Percentiles rank a stretch among this genome's conserved stretches.
phyloP scores from a whole-genome alignment of 345 rosid genomes.

The Populus deltoides region DNA sequence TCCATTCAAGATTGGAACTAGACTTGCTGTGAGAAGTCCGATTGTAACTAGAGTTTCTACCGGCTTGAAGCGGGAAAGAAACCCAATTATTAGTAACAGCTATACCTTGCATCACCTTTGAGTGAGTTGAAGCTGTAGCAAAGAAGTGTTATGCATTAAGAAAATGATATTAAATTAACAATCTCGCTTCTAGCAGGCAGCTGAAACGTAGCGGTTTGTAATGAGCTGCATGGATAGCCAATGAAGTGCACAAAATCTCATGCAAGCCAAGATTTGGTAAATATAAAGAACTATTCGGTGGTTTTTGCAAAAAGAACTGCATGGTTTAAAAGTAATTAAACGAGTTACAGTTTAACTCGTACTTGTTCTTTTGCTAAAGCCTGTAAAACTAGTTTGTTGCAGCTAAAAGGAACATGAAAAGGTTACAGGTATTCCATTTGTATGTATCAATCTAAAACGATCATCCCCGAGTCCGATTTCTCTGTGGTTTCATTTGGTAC shows the following conservation, averaged over 20 bases:
- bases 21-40: background rate
- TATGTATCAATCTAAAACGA: slow-evolving; percentile 33
- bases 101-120: background rate
- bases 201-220: background rate
- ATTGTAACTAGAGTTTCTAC: background rate
- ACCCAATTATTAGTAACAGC: background rate
- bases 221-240: background rate
- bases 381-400: slow-evolving; percentile 4
- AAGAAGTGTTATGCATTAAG: background rate
- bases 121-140: background rate
- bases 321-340: background rate
- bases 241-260: background rate
- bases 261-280: background rate
- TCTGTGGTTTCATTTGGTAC: slow-evolving; percentile 3
- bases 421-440: background rate
- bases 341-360: background rate
- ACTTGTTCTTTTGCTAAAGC: background rate
- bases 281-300: background rate
- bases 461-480: slow-evolving; percentile 19
- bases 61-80: background rate
- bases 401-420: background rate
- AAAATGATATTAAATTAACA: background rate
- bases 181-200: background rate
- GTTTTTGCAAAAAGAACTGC: background rate
- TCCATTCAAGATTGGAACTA: background rate